Base-by-base conservation (phyloP, 2,329 filamentous ascomycete genomes). In the Fusarium chlamydosporum region DNA sequence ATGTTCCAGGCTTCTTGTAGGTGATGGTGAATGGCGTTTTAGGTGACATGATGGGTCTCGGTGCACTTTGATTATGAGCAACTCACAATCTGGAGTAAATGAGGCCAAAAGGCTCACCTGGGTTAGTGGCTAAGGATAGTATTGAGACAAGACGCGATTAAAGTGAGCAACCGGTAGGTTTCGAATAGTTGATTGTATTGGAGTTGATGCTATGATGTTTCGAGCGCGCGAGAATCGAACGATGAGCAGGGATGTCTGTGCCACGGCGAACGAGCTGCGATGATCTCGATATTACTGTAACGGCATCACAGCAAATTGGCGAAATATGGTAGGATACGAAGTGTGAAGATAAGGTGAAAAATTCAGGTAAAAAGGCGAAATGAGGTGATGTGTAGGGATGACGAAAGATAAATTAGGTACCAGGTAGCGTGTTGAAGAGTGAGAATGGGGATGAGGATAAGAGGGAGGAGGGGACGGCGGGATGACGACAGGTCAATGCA, bases 1-100 rank as follows among this genome's bases (percentile, higher is more conserved):
- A 80, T 2, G 88, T 83, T 55, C 87, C 89, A 3, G 84, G 79
- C 66, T 85, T 86, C 55, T 82, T 81, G 79, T 88, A 93, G 57
- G 83, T 86, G 73, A 94, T 85, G 38, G 82, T 87, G 29, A 88
- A 81, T 23, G 82, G 76, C 20, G 82, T 77, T 45, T 72, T 71
- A 38, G 70, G 29, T 11, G 69, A 55, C 41, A 67, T 59, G 59
- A 52, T 57, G 41, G 29, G 47, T 16, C 40, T 37, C 41, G 16
- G 35, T 58, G 46, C n/a, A 35, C 58, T 65, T 18, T 46, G 42
- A 18, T 18, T 41, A 45, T 68, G 27, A 57, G 65, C 35, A 48
- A 46, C 20, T n/a, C 27, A 40, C 33, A 50, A 26, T 9, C 10
- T 43, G 29, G 35, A 11, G 20, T 15, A n/a, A 38, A 9, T 12